Base-by-base conservation (phyloP, 129 eudicot genomes). In the Logfia minima region DNA sequence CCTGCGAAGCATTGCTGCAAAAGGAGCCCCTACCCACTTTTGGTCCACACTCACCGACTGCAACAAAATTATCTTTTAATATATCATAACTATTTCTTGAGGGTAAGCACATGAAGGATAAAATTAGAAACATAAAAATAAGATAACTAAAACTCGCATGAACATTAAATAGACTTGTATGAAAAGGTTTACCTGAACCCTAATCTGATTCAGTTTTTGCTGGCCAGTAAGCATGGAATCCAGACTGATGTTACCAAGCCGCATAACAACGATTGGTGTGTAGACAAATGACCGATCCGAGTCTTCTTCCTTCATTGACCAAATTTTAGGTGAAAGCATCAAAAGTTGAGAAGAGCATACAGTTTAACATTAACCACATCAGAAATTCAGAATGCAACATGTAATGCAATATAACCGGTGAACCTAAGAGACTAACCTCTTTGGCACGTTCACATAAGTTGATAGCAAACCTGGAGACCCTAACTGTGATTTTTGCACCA, bases 1-100 rank as follows among this genome's bases (percentile, higher is more conserved):
- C 81, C 88, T 79, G 31, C 95, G 92, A 59, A 95, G 88, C 96
- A 95, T 82, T 66, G 99, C 90, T 73, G 94, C 94, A 86, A 92
- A 95, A 58, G 99, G 99, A 83, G 99, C 97, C 79, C 97, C 99
- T 5, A 67, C 80, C 99, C 99, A 89, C 83, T 88, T 95, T 72
- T 88, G 87, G 85, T 95, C 99, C 87, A 92, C 88, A 60, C 89
- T 83, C 76, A 95, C 41, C 5, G 95, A 91, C 99, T 95, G 84
- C 77, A 84, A 4, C 58, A 10, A 66, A 72, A 70, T 14, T 22
- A 26, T 77, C 52, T 60, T 4, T 59, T 63, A n/a, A 24, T 6
- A 28, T 18, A 77, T 39, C 31, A 55, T n/a, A 72, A 41, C 7
- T 26, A 1, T 48, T 71, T 71, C 43, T 48, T 52, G n/a, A 43